Evolutionary conservation across 148 eudicot genomes (phyloP).

Genomic region (Persicaria maculosa): DNA sequence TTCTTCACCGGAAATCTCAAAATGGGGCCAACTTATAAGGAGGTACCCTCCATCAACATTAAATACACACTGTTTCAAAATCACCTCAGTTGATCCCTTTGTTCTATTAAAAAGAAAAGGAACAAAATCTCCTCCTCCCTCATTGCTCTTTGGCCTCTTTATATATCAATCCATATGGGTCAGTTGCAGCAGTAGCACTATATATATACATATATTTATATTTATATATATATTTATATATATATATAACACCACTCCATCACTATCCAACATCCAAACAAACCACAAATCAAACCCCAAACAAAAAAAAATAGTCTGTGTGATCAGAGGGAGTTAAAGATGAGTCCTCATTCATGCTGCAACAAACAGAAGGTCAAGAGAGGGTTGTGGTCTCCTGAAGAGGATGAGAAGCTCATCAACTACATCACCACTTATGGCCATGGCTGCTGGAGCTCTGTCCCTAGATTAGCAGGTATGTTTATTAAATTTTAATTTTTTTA

Average conservation of each 20-base stretch:
- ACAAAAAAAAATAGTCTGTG: background rate
- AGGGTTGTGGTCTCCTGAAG: constrained; percentile 92
- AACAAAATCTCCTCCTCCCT: background rate
- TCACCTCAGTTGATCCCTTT: background rate
- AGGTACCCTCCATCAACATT: constrained; percentile 16
- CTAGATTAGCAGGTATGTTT: constrained; percentile 56
- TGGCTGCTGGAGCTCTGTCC: constrained; percentile 90
- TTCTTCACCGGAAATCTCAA: background rate
- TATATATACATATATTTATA: background rate
- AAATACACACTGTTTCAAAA: constrained; percentile 19
- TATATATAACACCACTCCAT: background rate
- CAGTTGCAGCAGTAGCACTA: background rate
- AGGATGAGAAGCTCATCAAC: constrained; percentile 75
- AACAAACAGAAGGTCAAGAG: constrained; percentile 84
- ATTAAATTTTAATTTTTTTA: background rate
- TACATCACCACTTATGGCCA: constrained; percentile 71
- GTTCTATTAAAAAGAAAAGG: constrained; percentile 1
- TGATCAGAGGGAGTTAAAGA: constrained; percentile 19
- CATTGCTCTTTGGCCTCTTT: constrained; percentile 8
- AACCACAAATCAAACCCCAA: background rate
- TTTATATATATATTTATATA: background rate
- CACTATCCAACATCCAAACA: constrained; percentile 4
- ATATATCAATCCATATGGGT: constrained; percentile 8
- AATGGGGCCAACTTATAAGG: background rate
- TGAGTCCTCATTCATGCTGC: constrained; percentile 90